These are phyloP conservation scores for Saxophila tyrrhenica DNA, from an alignment of 495 filamentous ascomycete species.

Conservation along the genomic window DNA sequence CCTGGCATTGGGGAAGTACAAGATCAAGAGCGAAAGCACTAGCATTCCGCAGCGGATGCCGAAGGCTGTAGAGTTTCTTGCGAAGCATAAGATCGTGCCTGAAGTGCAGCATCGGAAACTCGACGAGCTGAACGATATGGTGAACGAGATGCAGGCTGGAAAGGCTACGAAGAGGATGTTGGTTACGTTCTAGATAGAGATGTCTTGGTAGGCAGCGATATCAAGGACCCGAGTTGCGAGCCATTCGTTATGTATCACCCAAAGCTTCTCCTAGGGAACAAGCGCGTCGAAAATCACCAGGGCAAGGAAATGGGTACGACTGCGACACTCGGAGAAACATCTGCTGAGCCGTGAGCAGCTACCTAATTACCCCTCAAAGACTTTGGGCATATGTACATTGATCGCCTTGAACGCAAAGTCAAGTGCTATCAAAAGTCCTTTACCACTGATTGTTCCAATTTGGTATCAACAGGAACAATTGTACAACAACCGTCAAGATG, in stretches of 20 bases:
- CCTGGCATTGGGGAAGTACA: slow-evolving; percentile 21
- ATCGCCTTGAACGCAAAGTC: no score
- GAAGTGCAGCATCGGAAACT: slow-evolving; percentile 28
- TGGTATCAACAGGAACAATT: neutral
- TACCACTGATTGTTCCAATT: no score
- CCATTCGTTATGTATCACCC: no score
- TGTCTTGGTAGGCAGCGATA: no score
- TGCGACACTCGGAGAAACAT: neutral
- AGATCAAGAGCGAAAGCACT: slow-evolving; percentile 26
- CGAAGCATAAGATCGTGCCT: slow-evolving; percentile 29
- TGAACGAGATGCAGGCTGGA: slow-evolving; percentile 24
- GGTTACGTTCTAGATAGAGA: slow-evolving; percentile 15
- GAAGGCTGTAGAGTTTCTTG: slow-evolving; percentile 31
- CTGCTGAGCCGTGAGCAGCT: neutral
- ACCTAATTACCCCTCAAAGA: slow-evolving; percentile 1
- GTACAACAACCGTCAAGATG: slow-evolving; percentile 10
- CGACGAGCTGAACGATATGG: slow-evolving; percentile 28
- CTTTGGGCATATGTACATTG: neutral
- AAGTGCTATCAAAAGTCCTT: no score
- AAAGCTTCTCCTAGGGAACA: no score
- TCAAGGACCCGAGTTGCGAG: no score
- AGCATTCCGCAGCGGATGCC: slow-evolving; percentile 30
- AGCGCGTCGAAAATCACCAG: no score
- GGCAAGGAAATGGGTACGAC: no score
- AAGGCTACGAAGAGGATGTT: slow-evolving; percentile 23